Evolutionary conservation across 1,284 basidiomycete species (phyloP).

Genomic region (Ustilago hordei): DNA sequence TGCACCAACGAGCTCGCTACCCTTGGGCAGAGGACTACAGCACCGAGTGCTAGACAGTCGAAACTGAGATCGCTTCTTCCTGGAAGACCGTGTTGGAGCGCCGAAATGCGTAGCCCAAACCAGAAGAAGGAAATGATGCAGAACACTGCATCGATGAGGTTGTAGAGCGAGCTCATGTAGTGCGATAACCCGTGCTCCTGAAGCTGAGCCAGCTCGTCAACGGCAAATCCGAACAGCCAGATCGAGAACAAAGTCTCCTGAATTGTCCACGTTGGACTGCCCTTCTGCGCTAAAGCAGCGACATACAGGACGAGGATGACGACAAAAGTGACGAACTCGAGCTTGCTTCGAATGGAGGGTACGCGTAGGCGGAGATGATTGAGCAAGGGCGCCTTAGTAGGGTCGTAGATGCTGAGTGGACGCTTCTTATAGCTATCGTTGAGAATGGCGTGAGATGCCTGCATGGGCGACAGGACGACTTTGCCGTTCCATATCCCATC

Average conservation of each 20-base stretch:
- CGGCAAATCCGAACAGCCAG: constrained; percentile 76
- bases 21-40: constrained; percentile 68
- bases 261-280: constrained; percentile 50
- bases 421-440: constrained; percentile 88
- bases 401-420: constrained; percentile 93
- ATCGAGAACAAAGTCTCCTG: constrained; percentile 58
- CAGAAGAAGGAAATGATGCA: constrained; percentile 68
- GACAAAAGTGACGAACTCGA: constrained; percentile 84
- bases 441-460: constrained; percentile 59
- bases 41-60: constrained; percentile 67
- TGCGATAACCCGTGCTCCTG: constrained; percentile 91
- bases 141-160: constrained; percentile 54
- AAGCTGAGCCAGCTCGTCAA: constrained; percentile 92
- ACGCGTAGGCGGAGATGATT: constrained; percentile 96
- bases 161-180: constrained; percentile 70
- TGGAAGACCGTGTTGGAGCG: constrained; percentile 56
- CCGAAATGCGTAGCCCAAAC: constrained; percentile 66
- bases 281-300: constrained; percentile 63
- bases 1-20: constrained; percentile 70
- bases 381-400: constrained; percentile 87
- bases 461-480: constrained; percentile 53
- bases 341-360: constrained; percentile 85
- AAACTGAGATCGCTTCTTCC: constrained; percentile 64
- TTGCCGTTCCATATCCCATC: constrained; percentile 62
- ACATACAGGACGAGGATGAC: constrained; percentile 62